A percentile compares a stretch with the other conserved stretches of the same genome.
phyloP scores from a whole-genome alignment of 1,139 yeast species.

The Blastobotrys ciferrii region DNA sequence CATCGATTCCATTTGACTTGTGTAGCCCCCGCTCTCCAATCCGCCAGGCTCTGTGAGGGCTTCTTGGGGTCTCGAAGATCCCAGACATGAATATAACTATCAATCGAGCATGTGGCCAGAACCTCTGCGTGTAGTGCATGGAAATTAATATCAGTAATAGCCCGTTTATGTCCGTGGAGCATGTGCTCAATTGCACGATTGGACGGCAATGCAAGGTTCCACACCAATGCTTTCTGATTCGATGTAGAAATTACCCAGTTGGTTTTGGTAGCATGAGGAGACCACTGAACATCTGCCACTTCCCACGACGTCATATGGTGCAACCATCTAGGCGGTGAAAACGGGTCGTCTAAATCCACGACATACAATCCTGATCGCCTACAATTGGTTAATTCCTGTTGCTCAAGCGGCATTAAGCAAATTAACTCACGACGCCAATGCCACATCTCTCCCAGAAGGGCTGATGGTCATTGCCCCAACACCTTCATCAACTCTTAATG shows the following conservation, averaged over 20 bases:
- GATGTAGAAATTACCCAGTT: constrained; percentile 92
- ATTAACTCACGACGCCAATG: constrained; percentile 65
- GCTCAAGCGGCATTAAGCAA: constrained; percentile 7
- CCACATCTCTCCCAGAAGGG: constrained; percentile 92
- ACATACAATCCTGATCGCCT: constrained; percentile 78
- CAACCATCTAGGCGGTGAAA: constrained; percentile 90
- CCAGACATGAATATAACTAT: constrained; percentile 85
- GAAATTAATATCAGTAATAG: constrained; percentile 93
- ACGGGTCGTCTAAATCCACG: constrained; percentile 93
- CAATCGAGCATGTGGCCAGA: constrained; percentile 92
- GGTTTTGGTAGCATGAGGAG: constrained; percentile 80
- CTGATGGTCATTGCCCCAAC: constrained; percentile 91
- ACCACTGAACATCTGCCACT: constrained; percentile 98
- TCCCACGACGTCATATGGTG: constrained; percentile 96
- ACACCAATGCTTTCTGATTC: constrained; percentile 89
- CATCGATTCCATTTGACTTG: constrained; percentile 91
- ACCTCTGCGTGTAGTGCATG: constrained; percentile 84
- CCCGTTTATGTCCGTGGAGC: constrained; percentile 84
- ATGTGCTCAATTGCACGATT: constrained; percentile 80
- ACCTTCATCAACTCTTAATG: constrained; percentile 86
- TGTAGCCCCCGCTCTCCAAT: constrained; percentile 92
- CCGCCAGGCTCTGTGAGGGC: constrained; percentile 79
- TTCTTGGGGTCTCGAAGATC: constrained; percentile 74
- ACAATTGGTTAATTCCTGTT: not conserved
- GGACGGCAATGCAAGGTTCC: constrained; percentile 83